A percentile compares a stretch with the other conserved stretches of the same genome.
Evolutionary conservation across 2,329 filamentous ascomycete genomes (phyloP).

Genomic region (Cordyceps militaris): DNA sequence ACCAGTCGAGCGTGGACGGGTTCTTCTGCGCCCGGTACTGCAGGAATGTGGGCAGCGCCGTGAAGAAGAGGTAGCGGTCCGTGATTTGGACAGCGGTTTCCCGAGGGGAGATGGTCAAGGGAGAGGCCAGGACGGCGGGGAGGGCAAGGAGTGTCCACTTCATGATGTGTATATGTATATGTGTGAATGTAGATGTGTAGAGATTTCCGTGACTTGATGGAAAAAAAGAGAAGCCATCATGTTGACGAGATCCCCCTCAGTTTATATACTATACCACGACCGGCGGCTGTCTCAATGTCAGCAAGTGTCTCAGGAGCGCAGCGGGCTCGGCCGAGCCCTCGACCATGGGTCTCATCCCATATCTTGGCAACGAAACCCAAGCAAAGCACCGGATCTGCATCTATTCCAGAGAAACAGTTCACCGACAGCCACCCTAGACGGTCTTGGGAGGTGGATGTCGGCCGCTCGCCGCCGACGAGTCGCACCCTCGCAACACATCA

Average conservation of each 20-base stretch:
- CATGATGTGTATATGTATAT: not conserved
- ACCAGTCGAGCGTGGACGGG: constrained; percentile 15
- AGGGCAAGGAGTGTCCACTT: not conserved
- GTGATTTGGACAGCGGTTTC: not conserved
- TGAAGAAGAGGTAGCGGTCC: constrained; percentile 8
- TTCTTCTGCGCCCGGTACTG: not conserved
- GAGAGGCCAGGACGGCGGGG: constrained; percentile 19
- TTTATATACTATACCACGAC: not conserved
- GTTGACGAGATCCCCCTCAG: not conserved
- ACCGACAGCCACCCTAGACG: not conserved
- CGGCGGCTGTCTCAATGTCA: too few species aligned
- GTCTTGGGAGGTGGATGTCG: not conserved
- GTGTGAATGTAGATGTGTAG: not conserved
- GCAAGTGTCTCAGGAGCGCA: too few species aligned
- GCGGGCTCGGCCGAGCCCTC: too few species aligned
- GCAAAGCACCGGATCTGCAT: not conserved
- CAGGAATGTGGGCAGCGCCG: not conserved
- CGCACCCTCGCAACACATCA: not conserved
- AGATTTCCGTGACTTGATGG: not conserved
- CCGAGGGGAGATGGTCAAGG: constrained; percentile 24
- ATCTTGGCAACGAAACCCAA: not conserved
- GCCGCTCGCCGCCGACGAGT: not conserved
- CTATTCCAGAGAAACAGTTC: not conserved
- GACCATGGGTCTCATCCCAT: not conserved
- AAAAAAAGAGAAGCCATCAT: too few species aligned